phyloP scores from a whole-genome alignment of 2,329 filamentous ascomycete species.

The Exophiala viscosa region DNA sequence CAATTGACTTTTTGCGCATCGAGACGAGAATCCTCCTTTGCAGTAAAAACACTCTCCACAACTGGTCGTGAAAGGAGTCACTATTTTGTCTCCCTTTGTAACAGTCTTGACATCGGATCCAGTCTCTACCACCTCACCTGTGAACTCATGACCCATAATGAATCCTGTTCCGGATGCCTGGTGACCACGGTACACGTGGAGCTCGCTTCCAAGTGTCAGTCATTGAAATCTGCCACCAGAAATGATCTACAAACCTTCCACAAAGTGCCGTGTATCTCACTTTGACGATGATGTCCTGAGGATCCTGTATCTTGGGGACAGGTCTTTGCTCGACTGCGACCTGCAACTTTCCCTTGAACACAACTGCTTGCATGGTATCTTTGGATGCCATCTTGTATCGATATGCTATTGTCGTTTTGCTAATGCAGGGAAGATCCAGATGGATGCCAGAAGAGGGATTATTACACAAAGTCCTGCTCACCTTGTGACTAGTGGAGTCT shows the following conservation, averaged over 20 bases:
- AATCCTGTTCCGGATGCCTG: slow-evolving; percentile 64
- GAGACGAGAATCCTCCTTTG: slow-evolving; percentile 68
- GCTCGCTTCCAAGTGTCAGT: slow-evolving; percentile 55
- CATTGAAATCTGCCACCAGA: neutral
- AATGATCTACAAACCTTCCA: slow-evolving; percentile 63
- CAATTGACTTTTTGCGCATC: slow-evolving; percentile 66
- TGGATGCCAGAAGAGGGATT: too few relatives aligned
- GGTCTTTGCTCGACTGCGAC: slow-evolving; percentile 76
- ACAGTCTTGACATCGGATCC: slow-evolving; percentile 67
- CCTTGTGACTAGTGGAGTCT: too few relatives aligned
- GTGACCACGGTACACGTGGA: slow-evolving; percentile 82
- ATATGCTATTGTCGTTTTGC: neutral
- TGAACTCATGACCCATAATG: slow-evolving; percentile 78
- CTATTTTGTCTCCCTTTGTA: slow-evolving; percentile 70
- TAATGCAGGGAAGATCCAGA: too few relatives aligned
- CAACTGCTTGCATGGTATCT: slow-evolving; percentile 76
- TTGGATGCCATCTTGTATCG: slow-evolving; percentile 30
- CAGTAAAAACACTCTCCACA: slow-evolving; percentile 85
- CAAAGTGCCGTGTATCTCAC: slow-evolving; percentile 80
- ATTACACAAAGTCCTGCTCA: too few relatives aligned
- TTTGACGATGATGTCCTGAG: slow-evolving; percentile 75
- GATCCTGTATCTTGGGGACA: slow-evolving; percentile 67
- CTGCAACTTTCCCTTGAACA: slow-evolving; percentile 75
- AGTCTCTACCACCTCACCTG: slow-evolving; percentile 66
- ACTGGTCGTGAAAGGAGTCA: slow-evolving; percentile 77